Evolutionary conservation across 1,284 basidiomycete species (phyloP).

Genomic region (Afroboletus lepidellus): DNA sequence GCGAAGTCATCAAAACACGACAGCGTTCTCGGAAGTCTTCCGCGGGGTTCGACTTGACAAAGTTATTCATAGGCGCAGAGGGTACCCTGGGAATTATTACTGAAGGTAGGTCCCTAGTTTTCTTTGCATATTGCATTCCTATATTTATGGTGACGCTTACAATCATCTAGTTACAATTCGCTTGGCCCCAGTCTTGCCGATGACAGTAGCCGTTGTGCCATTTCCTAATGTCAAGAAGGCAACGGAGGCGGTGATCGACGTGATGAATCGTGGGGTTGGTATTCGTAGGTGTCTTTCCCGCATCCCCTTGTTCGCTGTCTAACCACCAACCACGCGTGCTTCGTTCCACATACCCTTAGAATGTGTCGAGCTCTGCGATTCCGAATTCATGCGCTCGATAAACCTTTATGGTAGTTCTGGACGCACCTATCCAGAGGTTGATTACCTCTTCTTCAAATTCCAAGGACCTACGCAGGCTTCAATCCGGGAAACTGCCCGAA

Average conservation of each 20-base stretch:
- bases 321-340: background rate
- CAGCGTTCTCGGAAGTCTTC: conserved; percentile 70
- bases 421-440: no score
- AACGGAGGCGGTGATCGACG: conserved; percentile 72
- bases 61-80: conserved; percentile 82
- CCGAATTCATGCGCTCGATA: conserved; percentile 37
- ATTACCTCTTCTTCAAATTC: conserved; percentile 92
- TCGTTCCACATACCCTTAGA: conserved; percentile 44
- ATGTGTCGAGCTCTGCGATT: conserved; percentile 83
- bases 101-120: conserved; percentile 50
- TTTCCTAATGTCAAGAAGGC: conserved; percentile 63
- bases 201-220: conserved; percentile 70
- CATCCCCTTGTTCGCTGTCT: no score
- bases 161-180: conserved; percentile 63
- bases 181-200: conserved; percentile 74
- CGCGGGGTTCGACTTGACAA: conserved; percentile 76
- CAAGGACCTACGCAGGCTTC: conserved; percentile 69
- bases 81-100: conserved; percentile 81
- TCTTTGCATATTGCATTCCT: background rate
- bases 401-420: conserved; percentile 68
- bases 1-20: conserved; percentile 80
- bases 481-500: conserved; percentile 61
- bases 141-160: background rate
- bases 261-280: conserved; percentile 69
- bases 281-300: conserved; percentile 68